Evolutionary conservation across 2,329 filamentous ascomycete species (phyloP).

Genomic region (Ampelomyces quisqualis): DNA sequence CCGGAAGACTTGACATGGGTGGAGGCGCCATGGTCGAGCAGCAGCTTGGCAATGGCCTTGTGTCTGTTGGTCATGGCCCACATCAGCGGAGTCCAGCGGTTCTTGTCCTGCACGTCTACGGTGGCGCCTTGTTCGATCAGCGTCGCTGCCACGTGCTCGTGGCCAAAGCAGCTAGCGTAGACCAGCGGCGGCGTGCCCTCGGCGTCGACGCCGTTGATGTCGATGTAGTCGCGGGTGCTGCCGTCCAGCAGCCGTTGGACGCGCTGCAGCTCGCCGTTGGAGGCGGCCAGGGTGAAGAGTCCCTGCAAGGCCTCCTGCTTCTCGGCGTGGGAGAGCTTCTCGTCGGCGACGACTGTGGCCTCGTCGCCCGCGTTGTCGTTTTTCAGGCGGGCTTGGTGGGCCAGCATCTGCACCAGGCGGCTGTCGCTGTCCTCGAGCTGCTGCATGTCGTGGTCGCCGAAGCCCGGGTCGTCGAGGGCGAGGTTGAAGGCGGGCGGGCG

Average conservation of each 20-base stretch:
- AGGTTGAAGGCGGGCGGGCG: slow-evolving; percentile 86
- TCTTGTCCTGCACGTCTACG: slow-evolving; percentile 91
- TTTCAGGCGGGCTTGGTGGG: slow-evolving; percentile 84
- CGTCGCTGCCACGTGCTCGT: slow-evolving; percentile 81
- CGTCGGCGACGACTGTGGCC: slow-evolving; percentile 72
- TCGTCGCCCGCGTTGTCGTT: slow-evolving; percentile 70
- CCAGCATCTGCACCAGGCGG: slow-evolving; percentile 92
- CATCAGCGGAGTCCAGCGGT: slow-evolving; percentile 97
- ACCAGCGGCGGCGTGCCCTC: slow-evolving; percentile 96
- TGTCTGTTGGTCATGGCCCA: slow-evolving; percentile 99
- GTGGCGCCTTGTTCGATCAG: slow-evolving; percentile 82
- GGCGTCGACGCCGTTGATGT: slow-evolving; percentile 85
- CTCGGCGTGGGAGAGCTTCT: slow-evolving; percentile 71
- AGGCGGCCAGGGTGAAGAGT: slow-evolving; percentile 89
- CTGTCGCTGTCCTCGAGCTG: slow-evolving; percentile 75
- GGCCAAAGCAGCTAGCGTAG: slow-evolving; percentile 97
- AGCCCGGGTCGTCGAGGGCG: slow-evolving; percentile 73
- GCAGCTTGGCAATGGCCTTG: slow-evolving; percentile 88
- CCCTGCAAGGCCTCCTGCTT: slow-evolving; percentile 83
- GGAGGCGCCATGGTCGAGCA: slow-evolving; percentile 93
- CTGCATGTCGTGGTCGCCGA: slow-evolving; percentile 65
- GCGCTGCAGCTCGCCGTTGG: slow-evolving; percentile 86
- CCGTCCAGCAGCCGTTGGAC: slow-evolving; percentile 75
- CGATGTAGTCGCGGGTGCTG: slow-evolving; percentile 71
- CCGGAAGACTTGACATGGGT: slow-evolving; percentile 93